These are phyloP conservation scores for Paecilomyces formosus DNA, from an alignment of 2,329 filamentous ascomycete genomes.

Conservation along the genomic window DNA sequence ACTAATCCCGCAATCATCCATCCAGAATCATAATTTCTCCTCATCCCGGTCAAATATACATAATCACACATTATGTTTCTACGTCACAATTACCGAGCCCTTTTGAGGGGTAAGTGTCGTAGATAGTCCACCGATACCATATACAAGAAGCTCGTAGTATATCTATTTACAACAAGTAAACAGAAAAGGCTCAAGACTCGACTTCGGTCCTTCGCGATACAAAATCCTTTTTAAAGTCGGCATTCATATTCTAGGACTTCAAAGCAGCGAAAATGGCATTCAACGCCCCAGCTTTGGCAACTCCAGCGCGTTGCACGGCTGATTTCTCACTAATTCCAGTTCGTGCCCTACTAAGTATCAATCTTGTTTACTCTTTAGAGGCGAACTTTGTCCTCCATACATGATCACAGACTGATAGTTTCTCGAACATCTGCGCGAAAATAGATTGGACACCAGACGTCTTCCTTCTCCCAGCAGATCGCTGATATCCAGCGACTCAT, in stretches of 20 bases:
- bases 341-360: background rate
- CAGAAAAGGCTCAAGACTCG: background rate
- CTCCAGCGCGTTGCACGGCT: conserved; percentile 65
- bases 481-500: conserved; percentile 77
- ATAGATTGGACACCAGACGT: conserved; percentile 61
- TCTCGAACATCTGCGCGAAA: background rate
- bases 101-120: background rate
- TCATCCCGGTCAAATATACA: background rate
- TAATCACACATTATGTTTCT: background rate
- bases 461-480: conserved; percentile 70
- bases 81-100: background rate
- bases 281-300: conserved; percentile 26
- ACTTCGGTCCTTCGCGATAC: background rate
- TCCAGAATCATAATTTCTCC: background rate
- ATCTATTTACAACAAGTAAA: background rate
- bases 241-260: background rate
- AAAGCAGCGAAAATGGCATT: background rate
- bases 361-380: background rate
- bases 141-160: background rate
- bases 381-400: background rate
- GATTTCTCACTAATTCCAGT: conserved; percentile 78
- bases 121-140: background rate
- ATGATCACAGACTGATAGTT: background rate
- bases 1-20: background rate
- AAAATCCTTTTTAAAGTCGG: too few relatives aligned